Conservation (phyloP, 768 basidiomycete species). For the Lactarius indigo region DNA sequence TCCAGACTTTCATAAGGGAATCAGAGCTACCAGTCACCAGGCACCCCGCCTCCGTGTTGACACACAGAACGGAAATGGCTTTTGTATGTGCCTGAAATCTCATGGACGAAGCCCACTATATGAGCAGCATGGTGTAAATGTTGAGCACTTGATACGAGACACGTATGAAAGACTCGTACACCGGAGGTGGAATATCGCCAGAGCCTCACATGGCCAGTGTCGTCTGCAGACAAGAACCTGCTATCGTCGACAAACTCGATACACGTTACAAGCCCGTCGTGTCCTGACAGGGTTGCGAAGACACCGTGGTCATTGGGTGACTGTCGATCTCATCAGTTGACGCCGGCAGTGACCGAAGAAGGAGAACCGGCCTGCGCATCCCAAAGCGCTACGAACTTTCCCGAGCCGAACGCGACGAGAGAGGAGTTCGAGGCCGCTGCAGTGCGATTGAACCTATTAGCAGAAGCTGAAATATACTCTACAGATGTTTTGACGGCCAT, state of each 20-base stretch:
- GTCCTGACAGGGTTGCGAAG: constrained; percentile 68
- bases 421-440: constrained; percentile 35
- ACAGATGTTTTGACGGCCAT: constrained; percentile 23
- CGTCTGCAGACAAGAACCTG: constrained; percentile 68
- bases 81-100: constrained; percentile 59
- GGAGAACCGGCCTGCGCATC: constrained; percentile 40
- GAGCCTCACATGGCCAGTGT: constrained; percentile 58
- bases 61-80: constrained; percentile 66
- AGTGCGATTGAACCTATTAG: constrained; percentile 43
- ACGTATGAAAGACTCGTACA: constrained; percentile 37
- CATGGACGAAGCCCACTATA: constrained; percentile 54
- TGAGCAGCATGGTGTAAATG: constrained; percentile 14
- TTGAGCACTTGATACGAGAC: constrained; percentile 21
- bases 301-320: constrained; percentile 48
- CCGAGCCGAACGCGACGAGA: constrained; percentile 56
- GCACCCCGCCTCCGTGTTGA: constrained; percentile 36
- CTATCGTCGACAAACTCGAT: constrained; percentile 60
- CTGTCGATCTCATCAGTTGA: constrained; percentile 8
- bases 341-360: background rate
- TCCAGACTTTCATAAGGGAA: constrained; percentile 74
- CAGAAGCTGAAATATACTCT: constrained; percentile 46
- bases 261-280: constrained; percentile 70
- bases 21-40: constrained; percentile 85
- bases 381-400: constrained; percentile 59
- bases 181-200: constrained; percentile 48